These are phyloP conservation scores for Monilinia fructigena DNA, from an alignment of 2,329 filamentous ascomycete species.

Conservation along the genomic window DNA sequence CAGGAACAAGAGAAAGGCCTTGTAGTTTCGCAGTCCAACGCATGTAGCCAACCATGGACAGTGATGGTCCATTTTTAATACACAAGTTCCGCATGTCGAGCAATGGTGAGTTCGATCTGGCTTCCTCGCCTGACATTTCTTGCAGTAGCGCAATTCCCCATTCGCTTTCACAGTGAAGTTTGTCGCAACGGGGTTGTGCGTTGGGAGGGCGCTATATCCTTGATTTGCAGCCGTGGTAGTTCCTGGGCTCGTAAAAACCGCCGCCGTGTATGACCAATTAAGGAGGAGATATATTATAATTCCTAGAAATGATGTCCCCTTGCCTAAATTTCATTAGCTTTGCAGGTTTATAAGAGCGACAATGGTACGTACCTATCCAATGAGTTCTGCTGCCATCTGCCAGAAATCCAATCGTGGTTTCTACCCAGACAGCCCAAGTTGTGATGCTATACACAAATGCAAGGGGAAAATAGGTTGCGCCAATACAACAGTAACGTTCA, in stretches of 20 bases:
- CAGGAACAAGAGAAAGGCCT: conserved; percentile 89
- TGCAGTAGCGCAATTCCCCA: conserved; percentile 86
- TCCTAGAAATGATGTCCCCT: conserved; percentile 59
- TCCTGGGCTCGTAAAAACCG: conserved; percentile 90
- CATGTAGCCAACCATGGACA: conserved; percentile 98
- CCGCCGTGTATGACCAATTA: conserved; percentile 86
- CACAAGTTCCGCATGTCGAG: conserved; percentile 88
- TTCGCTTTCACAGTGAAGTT: conserved; percentile 91
- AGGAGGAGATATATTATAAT: conserved; percentile 73
- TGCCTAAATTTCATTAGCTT: conserved; percentile 45
- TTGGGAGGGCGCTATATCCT: conserved; percentile 80
- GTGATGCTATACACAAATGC: conserved; percentile 84
- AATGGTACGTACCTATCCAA: conserved; percentile 54
- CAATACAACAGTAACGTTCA: conserved; percentile 81
- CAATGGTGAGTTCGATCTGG: conserved; percentile 97
- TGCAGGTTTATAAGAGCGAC: neutral
- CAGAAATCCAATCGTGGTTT: conserved; percentile 67
- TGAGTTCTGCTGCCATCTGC: conserved; percentile 46
- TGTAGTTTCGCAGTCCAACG: conserved; percentile 92
- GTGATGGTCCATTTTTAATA: conserved; percentile 99
- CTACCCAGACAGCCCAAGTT: conserved; percentile 92
- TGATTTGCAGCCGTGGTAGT: conserved; percentile 57
- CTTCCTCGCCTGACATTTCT: conserved; percentile 94
- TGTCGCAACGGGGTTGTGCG: conserved; percentile 59
- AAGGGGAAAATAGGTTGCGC: conserved; percentile 81